Evolutionary conservation across 1,284 basidiomycete species (phyloP), one percentile per base, ranked within the genome.

Genomic region (Trichosporon faecale): DNA sequence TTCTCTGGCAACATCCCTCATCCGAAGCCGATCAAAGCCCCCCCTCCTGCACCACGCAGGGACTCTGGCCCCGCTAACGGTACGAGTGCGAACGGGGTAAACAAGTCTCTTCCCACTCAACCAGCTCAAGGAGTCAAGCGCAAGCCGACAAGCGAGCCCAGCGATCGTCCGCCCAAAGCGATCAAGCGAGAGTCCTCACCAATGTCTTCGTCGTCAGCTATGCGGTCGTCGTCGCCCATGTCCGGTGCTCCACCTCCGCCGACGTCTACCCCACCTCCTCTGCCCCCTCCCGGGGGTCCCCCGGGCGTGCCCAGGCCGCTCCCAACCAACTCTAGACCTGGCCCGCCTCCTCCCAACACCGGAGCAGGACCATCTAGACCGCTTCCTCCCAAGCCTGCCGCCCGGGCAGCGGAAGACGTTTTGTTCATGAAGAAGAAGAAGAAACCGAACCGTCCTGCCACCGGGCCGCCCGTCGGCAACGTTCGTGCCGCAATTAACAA

Each of bases 381-480:
- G 7, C 31, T 72, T 12, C 74, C 76, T 16, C 72, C 72, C 8
- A 68, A 69, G 2, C 64, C 57, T 8, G 6, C 57, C 29, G 29
- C 74, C 1, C 68, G 73, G 11, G 52, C 76, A 0, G 71, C 77
- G 5, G 77, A 79, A 65, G 79, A 80, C 44, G 74, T 78, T 1
- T 64, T 82, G 25, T 83, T 83, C 66, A 78, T 82, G 72, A 82
- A 81, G 71, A 83, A 82, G 76, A 80, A 79, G 70, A 81, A 81
- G 71, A 76, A 76, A 52, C 68, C 72, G 18, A 70, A 67, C 23
- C 60, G 60, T 40, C 37, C 67, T 18, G 33, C 65, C 21, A 44
- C 37, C n/a, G 35, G 55, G 12, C 33, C 71, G 1, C 35, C 66
- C 8, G 49, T 52, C 11, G 29, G 52, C 21, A 75, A 74, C 46